These are phyloP conservation scores for Verticillium nubilum DNA, from an alignment of 2,329 filamentous ascomycete species.

Conservation along the genomic window DNA sequence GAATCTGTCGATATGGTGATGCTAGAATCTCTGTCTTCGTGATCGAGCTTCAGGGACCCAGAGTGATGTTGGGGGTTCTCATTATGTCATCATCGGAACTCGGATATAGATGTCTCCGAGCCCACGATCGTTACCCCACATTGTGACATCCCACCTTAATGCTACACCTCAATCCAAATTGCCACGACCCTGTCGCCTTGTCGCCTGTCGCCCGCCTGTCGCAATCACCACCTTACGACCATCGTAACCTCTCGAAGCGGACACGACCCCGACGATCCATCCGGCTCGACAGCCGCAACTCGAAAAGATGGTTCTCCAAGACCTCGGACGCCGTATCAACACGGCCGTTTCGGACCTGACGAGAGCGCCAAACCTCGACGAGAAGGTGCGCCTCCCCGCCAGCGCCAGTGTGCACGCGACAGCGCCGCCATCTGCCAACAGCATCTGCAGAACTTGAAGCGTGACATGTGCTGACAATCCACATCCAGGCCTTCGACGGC, in stretches of 20 bases:
- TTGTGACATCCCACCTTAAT: not conserved
- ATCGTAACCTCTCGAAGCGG: not conserved
- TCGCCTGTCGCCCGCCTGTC: not conserved
- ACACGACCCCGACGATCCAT: constrained; percentile 1
- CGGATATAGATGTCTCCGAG: not conserved
- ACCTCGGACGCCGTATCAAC: constrained; percentile 97
- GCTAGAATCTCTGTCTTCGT: no score
- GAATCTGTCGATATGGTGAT: no score
- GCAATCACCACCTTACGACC: not conserved
- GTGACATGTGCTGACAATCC: not conserved
- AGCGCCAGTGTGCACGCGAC: not conserved
- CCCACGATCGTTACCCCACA: not conserved
- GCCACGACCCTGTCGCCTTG: not conserved
- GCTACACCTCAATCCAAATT: not conserved
- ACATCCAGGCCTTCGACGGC: constrained; percentile 74
- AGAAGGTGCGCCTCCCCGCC: constrained; percentile 61
- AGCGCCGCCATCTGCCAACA: not conserved
- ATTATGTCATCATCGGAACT: not conserved
- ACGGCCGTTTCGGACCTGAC: constrained; percentile 91
- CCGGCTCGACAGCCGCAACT: constrained; percentile 13
- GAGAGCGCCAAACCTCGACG: constrained; percentile 85
- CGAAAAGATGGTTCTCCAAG: constrained; percentile 86
- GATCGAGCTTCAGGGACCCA: not conserved
- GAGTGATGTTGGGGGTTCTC: no score
- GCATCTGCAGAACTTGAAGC: not conserved